Conservation (phyloP, 163 green algal species). For the Coccomyxa subellipsoidea region DNA sequence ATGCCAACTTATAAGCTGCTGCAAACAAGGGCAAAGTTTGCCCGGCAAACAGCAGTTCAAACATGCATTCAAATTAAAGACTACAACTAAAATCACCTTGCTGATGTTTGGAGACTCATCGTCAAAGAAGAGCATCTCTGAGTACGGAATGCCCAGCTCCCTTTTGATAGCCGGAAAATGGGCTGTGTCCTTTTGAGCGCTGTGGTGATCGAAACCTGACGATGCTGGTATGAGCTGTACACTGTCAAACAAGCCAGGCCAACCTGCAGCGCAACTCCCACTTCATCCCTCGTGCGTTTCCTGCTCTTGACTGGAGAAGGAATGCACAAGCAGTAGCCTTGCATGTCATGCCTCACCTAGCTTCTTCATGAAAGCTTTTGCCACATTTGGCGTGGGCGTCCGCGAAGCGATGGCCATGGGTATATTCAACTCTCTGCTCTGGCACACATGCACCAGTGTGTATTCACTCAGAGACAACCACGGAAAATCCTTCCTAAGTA, state of each 20-base stretch:
- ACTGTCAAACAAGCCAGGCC: constrained; percentile 35
- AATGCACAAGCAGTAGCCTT: neutral
- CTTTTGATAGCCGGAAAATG: constrained; percentile 45
- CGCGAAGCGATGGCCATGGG: constrained; percentile 41
- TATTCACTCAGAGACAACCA: neutral
- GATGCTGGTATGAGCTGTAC: constrained; percentile 49
- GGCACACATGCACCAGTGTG: too few species aligned
- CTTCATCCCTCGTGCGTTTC: neutral
- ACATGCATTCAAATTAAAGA: neutral
- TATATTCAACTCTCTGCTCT: constrained; percentile 18
- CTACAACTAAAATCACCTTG: constrained; percentile 15
- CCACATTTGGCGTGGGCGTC: constrained; percentile 51
- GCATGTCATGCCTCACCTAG: constrained; percentile 22
- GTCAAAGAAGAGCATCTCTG: constrained; percentile 51
- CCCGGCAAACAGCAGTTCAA: neutral
- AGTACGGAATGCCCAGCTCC: constrained; percentile 35
- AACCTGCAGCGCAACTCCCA: constrained; percentile 19
- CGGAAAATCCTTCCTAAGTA: neutral
- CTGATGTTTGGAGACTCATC: constrained; percentile 37
- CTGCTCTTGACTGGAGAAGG: neutral
- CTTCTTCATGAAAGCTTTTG: constrained; percentile 48
- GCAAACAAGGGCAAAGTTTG: neutral
- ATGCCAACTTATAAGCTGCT: neutral
- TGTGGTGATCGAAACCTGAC: neutral
- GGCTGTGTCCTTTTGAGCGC: constrained; percentile 49